phyloP scores from a whole-genome alignment of 371 early-diverging fungal species.

The Apophysomyces elegans region DNA sequence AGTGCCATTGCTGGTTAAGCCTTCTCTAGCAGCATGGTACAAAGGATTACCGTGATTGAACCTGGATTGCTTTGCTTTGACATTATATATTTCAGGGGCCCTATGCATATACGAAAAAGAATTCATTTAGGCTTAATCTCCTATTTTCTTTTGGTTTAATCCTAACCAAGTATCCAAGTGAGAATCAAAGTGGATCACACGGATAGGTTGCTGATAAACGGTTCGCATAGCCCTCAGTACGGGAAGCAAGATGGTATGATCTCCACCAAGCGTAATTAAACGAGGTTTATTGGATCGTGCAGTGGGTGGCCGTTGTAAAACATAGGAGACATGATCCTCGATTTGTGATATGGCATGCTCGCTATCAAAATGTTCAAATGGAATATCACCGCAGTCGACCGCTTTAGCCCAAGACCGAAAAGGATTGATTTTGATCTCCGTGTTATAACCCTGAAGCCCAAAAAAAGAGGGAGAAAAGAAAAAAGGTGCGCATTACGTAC shows the following conservation, averaged over 20 bases:
- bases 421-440: conserved; percentile 26
- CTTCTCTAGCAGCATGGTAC: conserved; percentile 42
- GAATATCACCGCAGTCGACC: conserved; percentile 41
- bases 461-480: background rate
- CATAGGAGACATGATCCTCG: conserved; percentile 35
- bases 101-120: background rate
- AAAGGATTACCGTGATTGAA: conserved; percentile 36
- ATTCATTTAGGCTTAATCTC: background rate
- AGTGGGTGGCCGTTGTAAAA: conserved; percentile 40
- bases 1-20: conserved; percentile 34
- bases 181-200: conserved; percentile 43
- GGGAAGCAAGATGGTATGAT: conserved; percentile 31
- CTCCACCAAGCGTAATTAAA: conserved; percentile 29
- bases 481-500: too few relatives aligned
- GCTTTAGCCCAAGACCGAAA: conserved; percentile 28
- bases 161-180: conserved; percentile 37
- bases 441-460: conserved; percentile 25
- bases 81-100: conserved; percentile 46
- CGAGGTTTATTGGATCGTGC: conserved; percentile 14
- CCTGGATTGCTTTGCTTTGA: conserved; percentile 28
- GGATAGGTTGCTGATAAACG: conserved; percentile 29
- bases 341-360: conserved; percentile 52
- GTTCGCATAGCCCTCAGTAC: conserved; percentile 26
- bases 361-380: conserved; percentile 49
- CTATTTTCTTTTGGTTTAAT: background rate